phyloP scores from a whole-genome alignment of 768 basidiomycete genomes.

The Rhodotorula kratochvilovae region DNA sequence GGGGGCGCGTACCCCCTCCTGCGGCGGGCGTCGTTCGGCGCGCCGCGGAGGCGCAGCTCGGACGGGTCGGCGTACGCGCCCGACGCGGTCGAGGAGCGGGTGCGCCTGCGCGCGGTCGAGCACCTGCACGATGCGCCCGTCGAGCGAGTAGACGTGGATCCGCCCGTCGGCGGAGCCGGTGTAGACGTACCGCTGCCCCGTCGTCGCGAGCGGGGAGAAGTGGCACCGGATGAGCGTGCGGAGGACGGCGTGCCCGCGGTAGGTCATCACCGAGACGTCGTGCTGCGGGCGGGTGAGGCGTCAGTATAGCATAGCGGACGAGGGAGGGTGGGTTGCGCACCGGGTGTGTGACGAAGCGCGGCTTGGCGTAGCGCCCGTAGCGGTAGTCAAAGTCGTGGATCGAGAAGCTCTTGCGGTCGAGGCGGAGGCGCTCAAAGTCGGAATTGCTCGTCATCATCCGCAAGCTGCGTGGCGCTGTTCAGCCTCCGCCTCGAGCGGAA shows the following conservation, averaged over 20 bases:
- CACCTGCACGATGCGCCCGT: constrained; percentile 76
- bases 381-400: constrained; percentile 18
- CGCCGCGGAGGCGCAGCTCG: constrained; percentile 47
- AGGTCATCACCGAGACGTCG: constrained; percentile 56
- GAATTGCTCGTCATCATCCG: constrained; percentile 31
- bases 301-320: neutral
- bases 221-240: constrained; percentile 92
- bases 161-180: constrained; percentile 82
- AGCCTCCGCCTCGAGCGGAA: neutral
- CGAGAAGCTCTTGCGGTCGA: constrained; percentile 24
- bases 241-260: constrained; percentile 81
- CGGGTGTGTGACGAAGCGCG: constrained; percentile 25
- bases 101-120: constrained; percentile 73
- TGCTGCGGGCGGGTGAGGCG: neutral
- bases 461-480: neutral
- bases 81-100: constrained; percentile 54
- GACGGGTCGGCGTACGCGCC: constrained; percentile 60
- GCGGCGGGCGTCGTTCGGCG: constrained; percentile 18
- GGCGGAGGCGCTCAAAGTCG: constrained; percentile 22
- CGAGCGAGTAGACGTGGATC: constrained; percentile 91
- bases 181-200: constrained; percentile 85
- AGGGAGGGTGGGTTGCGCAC: neutral
- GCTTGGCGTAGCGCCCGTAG: constrained; percentile 12
- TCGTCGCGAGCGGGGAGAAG: constrained; percentile 89
- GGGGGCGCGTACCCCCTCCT: constrained; percentile 44